phyloP scores from a whole-genome alignment of 331 rosid species.

The Prunus yedoensis region DNA sequence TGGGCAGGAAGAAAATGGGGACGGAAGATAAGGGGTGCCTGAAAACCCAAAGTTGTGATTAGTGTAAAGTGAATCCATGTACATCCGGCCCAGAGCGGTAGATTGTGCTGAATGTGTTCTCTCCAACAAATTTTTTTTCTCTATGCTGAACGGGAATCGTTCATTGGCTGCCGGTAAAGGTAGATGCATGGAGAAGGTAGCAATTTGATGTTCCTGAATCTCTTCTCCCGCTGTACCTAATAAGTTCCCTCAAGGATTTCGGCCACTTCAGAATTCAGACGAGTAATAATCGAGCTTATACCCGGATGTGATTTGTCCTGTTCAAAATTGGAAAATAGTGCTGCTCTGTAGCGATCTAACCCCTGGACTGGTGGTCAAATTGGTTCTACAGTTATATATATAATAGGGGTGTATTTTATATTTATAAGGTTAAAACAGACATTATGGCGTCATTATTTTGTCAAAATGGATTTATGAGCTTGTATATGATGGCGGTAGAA shows the following conservation, averaged over 20 bases:
- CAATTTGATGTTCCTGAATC: slow-evolving; percentile 32
- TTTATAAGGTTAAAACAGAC: neutral
- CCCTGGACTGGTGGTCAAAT: slow-evolving; percentile 33
- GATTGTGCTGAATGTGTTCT: slow-evolving; percentile 34
- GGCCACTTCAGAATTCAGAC: slow-evolving; percentile 19
- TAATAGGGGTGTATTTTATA: slow-evolving; percentile 3
- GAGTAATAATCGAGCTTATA: slow-evolving; percentile 36
- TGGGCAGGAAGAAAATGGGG: slow-evolving; percentile 66
- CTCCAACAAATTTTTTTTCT: slow-evolving; percentile 30
- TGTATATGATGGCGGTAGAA: slow-evolving; percentile 38
- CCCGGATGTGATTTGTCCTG: slow-evolving; percentile 12
- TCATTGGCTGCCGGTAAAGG: slow-evolving; percentile 29
- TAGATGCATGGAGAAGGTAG: slow-evolving; percentile 24
- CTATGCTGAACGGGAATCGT: slow-evolving; percentile 31
- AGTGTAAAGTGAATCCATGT: slow-evolving; percentile 37
- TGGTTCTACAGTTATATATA: slow-evolving; percentile 14
- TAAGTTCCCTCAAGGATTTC: slow-evolving; percentile 33
- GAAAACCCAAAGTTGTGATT: slow-evolving; percentile 30
- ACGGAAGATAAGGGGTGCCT: slow-evolving; percentile 53
- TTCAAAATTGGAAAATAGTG: slow-evolving; percentile 23
- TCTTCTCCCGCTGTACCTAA: slow-evolving; percentile 23
- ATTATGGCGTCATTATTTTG: slow-evolving; percentile 26
- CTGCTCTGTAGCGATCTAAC: slow-evolving; percentile 36
- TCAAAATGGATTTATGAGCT: slow-evolving; percentile 29
- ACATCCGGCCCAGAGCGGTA: slow-evolving; percentile 46